These are phyloP conservation scores for Metrosideros polymorpha DNA, from an alignment of 441 rosid species.

Conservation along the genomic window DNA sequence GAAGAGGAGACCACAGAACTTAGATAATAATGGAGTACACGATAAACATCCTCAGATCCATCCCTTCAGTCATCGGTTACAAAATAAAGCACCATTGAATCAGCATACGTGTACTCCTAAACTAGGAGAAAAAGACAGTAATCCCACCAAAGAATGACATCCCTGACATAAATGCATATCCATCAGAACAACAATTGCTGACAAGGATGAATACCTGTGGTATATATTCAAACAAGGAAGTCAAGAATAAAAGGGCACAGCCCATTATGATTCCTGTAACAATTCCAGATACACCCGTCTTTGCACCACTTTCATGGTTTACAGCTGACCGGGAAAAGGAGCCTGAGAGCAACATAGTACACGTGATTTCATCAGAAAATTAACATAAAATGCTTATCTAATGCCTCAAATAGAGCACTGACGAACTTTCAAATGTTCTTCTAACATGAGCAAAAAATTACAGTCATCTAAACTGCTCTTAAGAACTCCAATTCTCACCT, in stretches of 20 bases:
- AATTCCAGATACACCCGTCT: conserved; percentile 81
- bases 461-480: background rate
- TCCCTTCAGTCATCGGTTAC: background rate
- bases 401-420: background rate
- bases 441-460: background rate
- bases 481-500: conserved; percentile 35
- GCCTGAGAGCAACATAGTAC: conserved; percentile 33
- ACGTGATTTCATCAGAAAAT: background rate
- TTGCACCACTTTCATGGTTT: conserved; percentile 93
- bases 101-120: background rate
- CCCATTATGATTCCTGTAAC: conserved; percentile 75
- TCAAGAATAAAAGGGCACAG: conserved; percentile 86
- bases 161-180: background rate
- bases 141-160: background rate
- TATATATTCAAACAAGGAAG: conserved; percentile 72
- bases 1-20: background rate
- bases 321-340: conserved; percentile 99
- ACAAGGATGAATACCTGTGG: conserved; percentile 49
- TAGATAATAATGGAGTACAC: background rate
- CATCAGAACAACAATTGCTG: background rate
- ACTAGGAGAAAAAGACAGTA: background rate
- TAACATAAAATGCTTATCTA: background rate
- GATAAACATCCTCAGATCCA: background rate
- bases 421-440: background rate
- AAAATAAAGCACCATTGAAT: background rate